Evolutionary conservation across 768 basidiomycete species (phyloP).

Genomic region (Hericium coralloides): DNA sequence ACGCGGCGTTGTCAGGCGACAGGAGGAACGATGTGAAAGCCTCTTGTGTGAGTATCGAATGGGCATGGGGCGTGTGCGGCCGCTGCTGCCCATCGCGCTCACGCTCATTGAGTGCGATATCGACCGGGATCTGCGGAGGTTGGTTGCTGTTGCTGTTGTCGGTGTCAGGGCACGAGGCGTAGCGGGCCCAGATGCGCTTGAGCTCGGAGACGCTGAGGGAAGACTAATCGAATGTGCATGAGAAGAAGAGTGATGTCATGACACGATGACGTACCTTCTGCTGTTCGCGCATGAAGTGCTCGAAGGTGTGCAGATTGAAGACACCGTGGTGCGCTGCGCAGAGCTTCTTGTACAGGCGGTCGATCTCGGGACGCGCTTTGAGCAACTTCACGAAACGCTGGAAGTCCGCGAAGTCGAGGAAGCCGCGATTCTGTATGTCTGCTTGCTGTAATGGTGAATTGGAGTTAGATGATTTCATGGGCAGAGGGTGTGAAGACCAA

Average conservation of each 20-base stretch:
- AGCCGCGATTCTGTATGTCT: constrained; percentile 44
- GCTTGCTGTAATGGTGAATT: constrained; percentile 39
- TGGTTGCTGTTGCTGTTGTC: constrained; percentile 2
- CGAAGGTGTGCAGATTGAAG: constrained; percentile 33
- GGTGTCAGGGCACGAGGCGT: constrained; percentile 18
- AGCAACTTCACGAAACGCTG: constrained; percentile 74
- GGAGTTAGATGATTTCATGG: background rate
- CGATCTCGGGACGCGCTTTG: constrained; percentile 79
- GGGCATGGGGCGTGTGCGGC: constrained; percentile 2
- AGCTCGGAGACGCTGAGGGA: constrained; percentile 21
- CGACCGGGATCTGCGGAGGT: constrained; percentile 20
- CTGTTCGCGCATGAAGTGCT: constrained; percentile 37
- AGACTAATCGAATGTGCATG: constrained; percentile 18
- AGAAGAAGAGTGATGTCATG: constrained; percentile 20
- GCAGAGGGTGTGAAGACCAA: constrained; percentile 14
- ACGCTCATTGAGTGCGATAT: constrained; percentile 14
- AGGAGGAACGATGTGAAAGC: constrained; percentile 73
- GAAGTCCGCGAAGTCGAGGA: constrained; percentile 73
- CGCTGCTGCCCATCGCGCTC: background rate
- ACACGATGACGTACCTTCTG: constrained; percentile 42
- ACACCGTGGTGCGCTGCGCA: constrained; percentile 22
- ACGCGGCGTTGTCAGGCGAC: constrained; percentile 66
- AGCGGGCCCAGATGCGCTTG: constrained; percentile 29
- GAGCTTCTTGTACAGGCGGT: constrained; percentile 46
- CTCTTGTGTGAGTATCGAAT: constrained; percentile 36